These are phyloP conservation scores for Rhodotorula diobovata DNA, from an alignment of 768 basidiomycete genomes.

Conservation along the genomic window DNA sequence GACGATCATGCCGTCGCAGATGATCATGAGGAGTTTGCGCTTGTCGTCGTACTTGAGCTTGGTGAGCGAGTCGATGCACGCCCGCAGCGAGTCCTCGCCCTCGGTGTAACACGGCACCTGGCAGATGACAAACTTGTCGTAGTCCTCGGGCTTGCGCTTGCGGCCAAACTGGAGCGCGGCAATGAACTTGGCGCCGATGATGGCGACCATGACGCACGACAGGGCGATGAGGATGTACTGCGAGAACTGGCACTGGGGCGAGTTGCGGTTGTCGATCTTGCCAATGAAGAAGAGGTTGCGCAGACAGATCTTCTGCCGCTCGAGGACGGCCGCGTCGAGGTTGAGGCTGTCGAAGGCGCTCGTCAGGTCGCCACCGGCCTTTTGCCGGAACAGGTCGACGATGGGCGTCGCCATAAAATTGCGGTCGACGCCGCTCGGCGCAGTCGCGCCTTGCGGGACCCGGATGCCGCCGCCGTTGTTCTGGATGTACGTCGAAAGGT, in stretches of 20 bases:
- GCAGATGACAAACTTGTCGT: conserved; percentile 91
- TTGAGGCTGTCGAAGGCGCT: conserved; percentile 63
- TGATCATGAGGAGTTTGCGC: conserved; percentile 83
- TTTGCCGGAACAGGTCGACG: conserved; percentile 68
- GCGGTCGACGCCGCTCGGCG: conserved; percentile 49
- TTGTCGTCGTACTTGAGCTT: conserved; percentile 97
- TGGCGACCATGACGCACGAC: conserved; percentile 84
- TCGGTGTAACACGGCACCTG: conserved; percentile 99
- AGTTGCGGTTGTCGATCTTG: conserved; percentile 84
- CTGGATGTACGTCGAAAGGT: conserved; percentile 72
- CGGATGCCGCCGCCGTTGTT: conserved; percentile 52
- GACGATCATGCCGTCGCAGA: conserved; percentile 97
- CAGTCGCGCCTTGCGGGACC: conserved; percentile 38
- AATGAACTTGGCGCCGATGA: conserved; percentile 94
- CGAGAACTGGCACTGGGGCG: conserved; percentile 84
- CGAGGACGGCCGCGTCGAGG: conserved; percentile 60
- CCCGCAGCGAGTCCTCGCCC: conserved; percentile 75
- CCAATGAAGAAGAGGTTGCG: conserved; percentile 90
- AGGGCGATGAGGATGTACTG: conserved; percentile 84
- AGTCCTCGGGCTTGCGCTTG: conserved; percentile 79
- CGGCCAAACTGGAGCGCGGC: conserved; percentile 80
- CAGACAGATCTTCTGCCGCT: conserved; percentile 76
- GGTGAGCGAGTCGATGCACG: conserved; percentile 89
- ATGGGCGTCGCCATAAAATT: conserved; percentile 70
- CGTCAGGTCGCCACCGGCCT: conserved; percentile 74